Evolutionary conservation across 192 early-diverging fungal species (phyloP).

Genomic region (Coemansia sp.): DNA sequence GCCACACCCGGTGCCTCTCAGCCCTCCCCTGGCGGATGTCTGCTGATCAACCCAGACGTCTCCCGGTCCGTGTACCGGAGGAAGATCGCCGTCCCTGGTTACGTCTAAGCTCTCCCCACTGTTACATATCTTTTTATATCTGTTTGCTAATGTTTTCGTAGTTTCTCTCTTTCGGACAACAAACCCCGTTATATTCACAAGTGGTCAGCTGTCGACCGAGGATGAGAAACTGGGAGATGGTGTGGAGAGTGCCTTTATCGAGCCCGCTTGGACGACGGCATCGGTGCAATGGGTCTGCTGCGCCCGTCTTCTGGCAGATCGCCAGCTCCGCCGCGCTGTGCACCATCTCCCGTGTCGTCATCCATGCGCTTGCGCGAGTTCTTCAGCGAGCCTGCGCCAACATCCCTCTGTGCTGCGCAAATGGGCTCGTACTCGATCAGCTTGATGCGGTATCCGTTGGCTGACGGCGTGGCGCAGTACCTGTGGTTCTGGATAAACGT

Average conservation of each 20-base stretch:
- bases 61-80: not conserved
- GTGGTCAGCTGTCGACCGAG: too few relatives aligned
- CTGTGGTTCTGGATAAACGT: conserved; percentile 81
- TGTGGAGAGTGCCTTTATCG: conserved; percentile 6
- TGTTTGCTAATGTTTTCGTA: not conserved
- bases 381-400: conserved; percentile 7
- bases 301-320: not conserved
- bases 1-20: not conserved
- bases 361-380: conserved; percentile 18
- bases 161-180: not conserved
- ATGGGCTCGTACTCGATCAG: conserved; percentile 48
- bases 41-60: conserved; percentile 41
- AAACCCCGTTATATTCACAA: not conserved
- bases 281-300: conserved; percentile 10
- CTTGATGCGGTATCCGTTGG: conserved; percentile 45
- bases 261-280: conserved; percentile 19
- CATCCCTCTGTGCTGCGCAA: conserved; percentile 25
- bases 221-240: too few relatives aligned
- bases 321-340: not conserved
- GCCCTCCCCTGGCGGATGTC: not conserved
- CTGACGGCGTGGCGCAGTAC: conserved; percentile 66
- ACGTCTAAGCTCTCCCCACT: not conserved
- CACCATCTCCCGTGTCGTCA: conserved; percentile 9
- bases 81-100: not conserved
- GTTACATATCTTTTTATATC: not conserved